Conservation (phyloP, 345 rosid genomes). For the Trapa bicornis region DNA sequence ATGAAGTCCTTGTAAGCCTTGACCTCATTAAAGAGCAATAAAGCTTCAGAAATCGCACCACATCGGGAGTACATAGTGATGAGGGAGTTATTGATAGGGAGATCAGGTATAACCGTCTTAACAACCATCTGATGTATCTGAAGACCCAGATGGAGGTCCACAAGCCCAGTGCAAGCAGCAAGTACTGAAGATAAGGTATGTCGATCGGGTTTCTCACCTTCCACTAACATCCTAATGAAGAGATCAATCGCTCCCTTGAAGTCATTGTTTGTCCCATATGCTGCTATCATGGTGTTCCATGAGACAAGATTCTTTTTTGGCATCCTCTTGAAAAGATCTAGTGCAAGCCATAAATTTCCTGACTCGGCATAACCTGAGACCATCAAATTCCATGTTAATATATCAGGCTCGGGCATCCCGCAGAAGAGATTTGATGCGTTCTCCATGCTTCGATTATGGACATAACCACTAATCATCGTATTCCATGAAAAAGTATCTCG, state of each 20-base stretch:
- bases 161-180: constrained; percentile 42
- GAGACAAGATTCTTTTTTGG: constrained; percentile 47
- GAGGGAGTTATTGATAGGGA: constrained; percentile 48
- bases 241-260: constrained; percentile 37
- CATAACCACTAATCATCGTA: constrained; percentile 63
- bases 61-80: constrained; percentile 66
- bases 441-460: constrained; percentile 29
- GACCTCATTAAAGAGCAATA: constrained; percentile 33
- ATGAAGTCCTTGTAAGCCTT: constrained; percentile 39
- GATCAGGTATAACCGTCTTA: constrained; percentile 40
- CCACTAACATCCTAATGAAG: constrained; percentile 39
- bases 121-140: constrained; percentile 53
- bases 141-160: constrained; percentile 47
- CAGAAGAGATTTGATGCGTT: constrained; percentile 44
- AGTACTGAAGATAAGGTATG: constrained; percentile 64
- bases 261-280: constrained; percentile 42
- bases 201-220: constrained; percentile 54
- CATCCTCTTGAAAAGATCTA: constrained; percentile 35
- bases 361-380: constrained; percentile 40
- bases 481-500: constrained; percentile 66
- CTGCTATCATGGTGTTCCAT: constrained; percentile 68
- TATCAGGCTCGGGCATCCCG: constrained; percentile 43
- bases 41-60: constrained; percentile 44
- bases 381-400: constrained; percentile 54
- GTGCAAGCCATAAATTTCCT: constrained; percentile 31